phyloP scores from a whole-genome alignment of 306 rosid genomes.

The Vachellia collinsii region DNA sequence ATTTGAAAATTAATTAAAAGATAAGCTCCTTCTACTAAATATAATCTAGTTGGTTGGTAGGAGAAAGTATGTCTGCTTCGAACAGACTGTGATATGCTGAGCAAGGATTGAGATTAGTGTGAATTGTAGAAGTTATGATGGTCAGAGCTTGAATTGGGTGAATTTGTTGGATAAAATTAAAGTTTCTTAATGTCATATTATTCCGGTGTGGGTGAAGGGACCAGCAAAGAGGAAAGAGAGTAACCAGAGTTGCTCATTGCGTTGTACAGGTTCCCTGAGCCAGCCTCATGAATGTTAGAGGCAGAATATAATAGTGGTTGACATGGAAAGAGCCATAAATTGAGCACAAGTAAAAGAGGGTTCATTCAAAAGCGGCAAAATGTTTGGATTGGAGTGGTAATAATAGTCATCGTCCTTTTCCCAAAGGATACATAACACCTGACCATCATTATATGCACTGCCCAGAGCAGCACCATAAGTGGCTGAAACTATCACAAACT shows the following conservation, averaged over 20 bases:
- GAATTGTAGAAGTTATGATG: not conserved
- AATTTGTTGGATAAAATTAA: not conserved
- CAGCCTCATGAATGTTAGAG: not conserved
- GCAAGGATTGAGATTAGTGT: not conserved
- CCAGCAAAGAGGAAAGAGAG: not conserved
- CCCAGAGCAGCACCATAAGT: not conserved
- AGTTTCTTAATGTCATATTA: not conserved
- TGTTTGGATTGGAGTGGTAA: not conserved
- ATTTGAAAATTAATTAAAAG: too few species aligned
- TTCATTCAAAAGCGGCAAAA: constrained; percentile 20
- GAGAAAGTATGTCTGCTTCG: not conserved
- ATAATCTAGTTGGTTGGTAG: too few species aligned
- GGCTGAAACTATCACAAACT: constrained; percentile 30
- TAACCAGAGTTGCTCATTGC: not conserved
- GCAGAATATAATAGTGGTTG: not conserved
- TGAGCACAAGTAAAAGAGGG: constrained; percentile 17
- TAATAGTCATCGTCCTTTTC: constrained; percentile 15
- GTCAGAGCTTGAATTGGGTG: not conserved
- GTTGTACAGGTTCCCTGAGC: not conserved
- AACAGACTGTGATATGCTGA: not conserved
- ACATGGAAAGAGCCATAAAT: constrained; percentile 21
- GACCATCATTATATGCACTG: not conserved
- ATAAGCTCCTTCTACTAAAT: too few species aligned
- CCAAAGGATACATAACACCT: constrained; percentile 16
- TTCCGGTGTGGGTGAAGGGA: not conserved